Base-by-base conservation (phyloP, 2,329 filamentous ascomycete genomes). In the Helicocarpus griseus region DNA sequence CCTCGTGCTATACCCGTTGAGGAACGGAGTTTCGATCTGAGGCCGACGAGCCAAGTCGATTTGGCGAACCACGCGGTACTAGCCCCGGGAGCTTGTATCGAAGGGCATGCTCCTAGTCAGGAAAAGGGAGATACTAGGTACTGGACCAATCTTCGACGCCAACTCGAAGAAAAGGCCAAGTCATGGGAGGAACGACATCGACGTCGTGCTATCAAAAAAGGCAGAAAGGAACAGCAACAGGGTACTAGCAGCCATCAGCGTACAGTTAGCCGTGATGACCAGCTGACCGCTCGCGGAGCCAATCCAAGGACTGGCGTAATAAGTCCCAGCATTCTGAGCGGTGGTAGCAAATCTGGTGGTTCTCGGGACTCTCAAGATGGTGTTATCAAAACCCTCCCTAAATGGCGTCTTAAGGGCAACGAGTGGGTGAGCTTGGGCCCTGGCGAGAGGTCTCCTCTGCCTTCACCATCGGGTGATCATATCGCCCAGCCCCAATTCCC, bases 251-350 rank as follows among this genome's bases (percentile, higher is more conserved):
- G 17, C 17, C 55, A 52, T 44, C 50, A 28, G 14, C 47, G 54
- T 17, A 57, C 56, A 8, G 55, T 58, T 11, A 61, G 61, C 36
- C 58, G 56, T n/a, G 67, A 68, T 33, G 67, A 70, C 41, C 64
- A 61, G 51, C 56, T 69, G 13, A 60, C 62, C 8, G 62, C 51
- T 13, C 59, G 65, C 47, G 66, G 63, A 26, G 61, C 61, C 9
- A 71, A 65, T 52, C 59, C 65, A 21, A 62, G 64, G 26, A 68
- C 69, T 1, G 65, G 66, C 4, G 63, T 72, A 5, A 58, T 69
- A 5, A 70, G 63, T 31, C 68, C 70, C 8, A 65, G 54, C 40
- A 51, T 61, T 31, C 53, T 61, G 47, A 65, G 61, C 43, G 55
- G 49, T 38, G 60, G 31, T 39, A 60, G 54, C 22, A 53, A 55